Percentiles rank a stretch among this genome's conserved stretches.
Conservation (phyloP, 2,329 filamentous ascomycete genomes). For the Pseudogymnoascus sp. region DNA sequence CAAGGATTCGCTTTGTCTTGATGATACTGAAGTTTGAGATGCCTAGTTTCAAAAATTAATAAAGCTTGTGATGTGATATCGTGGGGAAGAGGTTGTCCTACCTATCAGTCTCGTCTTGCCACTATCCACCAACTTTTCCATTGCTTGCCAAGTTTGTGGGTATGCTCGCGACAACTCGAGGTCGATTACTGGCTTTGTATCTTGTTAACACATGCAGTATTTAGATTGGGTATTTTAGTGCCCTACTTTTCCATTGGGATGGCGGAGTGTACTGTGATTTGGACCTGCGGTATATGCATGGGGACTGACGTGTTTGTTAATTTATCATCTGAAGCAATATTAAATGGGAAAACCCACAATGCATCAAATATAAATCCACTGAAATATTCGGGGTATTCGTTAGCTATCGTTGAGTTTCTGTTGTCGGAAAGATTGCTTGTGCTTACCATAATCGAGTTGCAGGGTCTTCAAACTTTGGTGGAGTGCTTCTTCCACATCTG, state of each 20-base stretch:
- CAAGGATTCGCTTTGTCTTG: slow-evolving; percentile 36
- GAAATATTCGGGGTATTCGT: neutral
- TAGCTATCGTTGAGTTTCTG: slow-evolving; percentile 12
- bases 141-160: slow-evolving; percentile 38
- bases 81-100: slow-evolving; percentile 37
- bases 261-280: slow-evolving; percentile 3
- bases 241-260: neutral
- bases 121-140: slow-evolving; percentile 33
- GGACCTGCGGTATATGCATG: neutral
- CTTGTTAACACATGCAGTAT: slow-evolving; percentile 14
- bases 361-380: slow-evolving; percentile 37
- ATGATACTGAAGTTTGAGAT: slow-evolving; percentile 43
- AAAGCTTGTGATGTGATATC: neutral
- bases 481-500: slow-evolving; percentile 69
- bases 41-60: slow-evolving; percentile 41
- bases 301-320: slow-evolving; percentile 31
- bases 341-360: slow-evolving; percentile 46
- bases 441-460: slow-evolving; percentile 68
- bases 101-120: slow-evolving; percentile 40
- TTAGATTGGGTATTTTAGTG: slow-evolving; percentile 12
- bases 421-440: slow-evolving; percentile 12
- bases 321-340: slow-evolving; percentile 32
- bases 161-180: slow-evolving; percentile 11
- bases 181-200: slow-evolving; percentile 15
- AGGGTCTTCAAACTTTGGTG: slow-evolving; percentile 76